Base-by-base conservation (phyloP, 2,329 filamentous ascomycete genomes). In the Colletotrichum filicis region DNA sequence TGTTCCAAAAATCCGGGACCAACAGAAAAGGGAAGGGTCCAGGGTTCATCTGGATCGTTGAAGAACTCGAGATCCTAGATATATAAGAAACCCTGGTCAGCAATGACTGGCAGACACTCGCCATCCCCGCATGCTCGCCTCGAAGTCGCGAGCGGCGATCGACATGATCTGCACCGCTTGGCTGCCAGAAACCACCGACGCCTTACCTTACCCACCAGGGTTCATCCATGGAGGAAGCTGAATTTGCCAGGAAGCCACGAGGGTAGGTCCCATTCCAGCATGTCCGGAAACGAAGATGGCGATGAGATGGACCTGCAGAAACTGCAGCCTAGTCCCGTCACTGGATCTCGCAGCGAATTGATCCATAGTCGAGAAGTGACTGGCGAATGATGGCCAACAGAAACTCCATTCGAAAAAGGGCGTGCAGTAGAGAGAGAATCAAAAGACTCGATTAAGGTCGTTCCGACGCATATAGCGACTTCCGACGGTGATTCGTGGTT, bases 291-390 rank as follows among this genome's bases (percentile, higher is more conserved):
- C 26, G 37, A 42, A 7, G 30, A 63, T 22, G 56, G 61, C n/a
- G 26, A 72, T 26, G 57, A 28, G 59, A 71, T 14, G 71, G 62
- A 64, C 71, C 67, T 74, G 71, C 68, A 74, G 71, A 63, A 71
- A 67, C 61, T 62, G 71, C 68, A 72, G 57, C 58, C 52, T 32
- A 58, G 67, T 35, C 52, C 63, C 68, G 57, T 72, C 63, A 68
- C 58, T 72, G 71, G 71, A 72, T 74, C 71, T 72, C 37, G 68
- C 71, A 74, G 66, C 71, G 61, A 60, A 61, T 57, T 60, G 71
- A 58, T 59, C 62, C 62, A 63, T 66, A 26, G 28, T 53, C 61
- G 68, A 71, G 57, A 74, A 74, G 49, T 74, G 71, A 71, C 57
- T 72, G 57, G 66, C 68, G 63, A 74, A 74, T 72, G 28, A 56